Percentiles rank a stretch among this genome's conserved stretches.
Conservation (phyloP, 306 rosid species). For the Mimosa pudica region DNA sequence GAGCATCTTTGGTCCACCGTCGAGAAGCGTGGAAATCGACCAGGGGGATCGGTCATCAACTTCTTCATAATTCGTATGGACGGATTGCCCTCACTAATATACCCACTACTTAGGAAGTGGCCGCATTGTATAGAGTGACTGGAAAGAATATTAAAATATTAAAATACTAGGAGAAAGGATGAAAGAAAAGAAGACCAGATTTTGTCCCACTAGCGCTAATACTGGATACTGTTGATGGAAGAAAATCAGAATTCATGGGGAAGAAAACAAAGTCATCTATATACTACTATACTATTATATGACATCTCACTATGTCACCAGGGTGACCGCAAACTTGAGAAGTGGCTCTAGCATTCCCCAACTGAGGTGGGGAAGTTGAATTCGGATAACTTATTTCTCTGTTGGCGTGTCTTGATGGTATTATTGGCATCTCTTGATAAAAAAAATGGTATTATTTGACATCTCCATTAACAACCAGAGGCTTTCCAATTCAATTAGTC, state of each 20-base stretch:
- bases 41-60: constrained; percentile 58
- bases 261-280: neutral
- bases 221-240: neutral
- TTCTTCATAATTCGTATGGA: constrained; percentile 43
- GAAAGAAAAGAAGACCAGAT: constrained; percentile 25
- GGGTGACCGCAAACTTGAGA: neutral
- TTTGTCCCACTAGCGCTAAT: constrained; percentile 31
- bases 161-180: constrained; percentile 3
- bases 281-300: neutral
- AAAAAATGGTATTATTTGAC: neutral
- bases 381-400: neutral
- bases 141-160: constrained; percentile 32
- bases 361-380: neutral
- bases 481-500: neutral
- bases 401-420: neutral
- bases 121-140: constrained; percentile 31
- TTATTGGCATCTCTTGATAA: neutral
- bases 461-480: neutral
- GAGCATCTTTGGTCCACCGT: constrained; percentile 95
- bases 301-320: neutral
- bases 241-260: neutral
- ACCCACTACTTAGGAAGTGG: constrained; percentile 33
- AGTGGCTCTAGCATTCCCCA: neutral
- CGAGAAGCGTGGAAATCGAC: constrained; percentile 59
- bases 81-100: constrained; percentile 9